Evolutionary conservation across 805 yeast species (phyloP), one percentile per base, ranked within the genome.

Genomic region (Kodamaea sagamina): DNA sequence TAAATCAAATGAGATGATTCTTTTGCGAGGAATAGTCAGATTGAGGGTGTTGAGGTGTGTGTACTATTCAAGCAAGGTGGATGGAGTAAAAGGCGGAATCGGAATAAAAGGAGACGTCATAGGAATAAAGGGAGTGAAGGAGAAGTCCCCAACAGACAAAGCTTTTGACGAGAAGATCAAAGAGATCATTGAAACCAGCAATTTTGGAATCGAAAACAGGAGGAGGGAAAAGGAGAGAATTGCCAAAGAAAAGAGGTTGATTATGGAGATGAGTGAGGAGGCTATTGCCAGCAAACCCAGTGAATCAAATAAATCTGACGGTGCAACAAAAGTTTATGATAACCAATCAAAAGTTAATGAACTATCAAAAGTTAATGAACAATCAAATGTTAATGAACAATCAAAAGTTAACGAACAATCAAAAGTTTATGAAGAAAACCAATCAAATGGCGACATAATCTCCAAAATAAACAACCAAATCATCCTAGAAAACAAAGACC

Each of bases 181-280:
- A 29, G 57, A 61, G 36, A 67, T 67, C 26, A 64, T 67, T 7
- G 68, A 61, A 42, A 52, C 65, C n/a, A 56, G 69, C n/a, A 67
- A 62, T 45, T 54, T 66, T 44, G 65, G 66, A 4, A 47, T 31
- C 29, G 39, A 46, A 38, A 40, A 36, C 18, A 42, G 19, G 18
- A 42, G 39, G 39, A 40, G 22, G 16, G 25, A 17, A 41, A 29
- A 18, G 26, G 27, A 24, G 36, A 43, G 39, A 42, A 41, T 18
- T 12, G 21, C 27, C 9, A 18, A n/a, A 31, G 25, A 12, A 19
- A n/a, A 26, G 27, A n/a, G 2, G 36, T 16, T 17, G 17, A 12
- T 17, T 4, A 17, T 11, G 17, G 12, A 37, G 10, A 21, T 10
- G 13, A 6, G 27, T 12, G 32, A 29, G 10, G 10, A 22, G 12